Conservation (phyloP, 2,329 filamentous ascomycete genomes). For the Chrysoporthe cubensis region DNA sequence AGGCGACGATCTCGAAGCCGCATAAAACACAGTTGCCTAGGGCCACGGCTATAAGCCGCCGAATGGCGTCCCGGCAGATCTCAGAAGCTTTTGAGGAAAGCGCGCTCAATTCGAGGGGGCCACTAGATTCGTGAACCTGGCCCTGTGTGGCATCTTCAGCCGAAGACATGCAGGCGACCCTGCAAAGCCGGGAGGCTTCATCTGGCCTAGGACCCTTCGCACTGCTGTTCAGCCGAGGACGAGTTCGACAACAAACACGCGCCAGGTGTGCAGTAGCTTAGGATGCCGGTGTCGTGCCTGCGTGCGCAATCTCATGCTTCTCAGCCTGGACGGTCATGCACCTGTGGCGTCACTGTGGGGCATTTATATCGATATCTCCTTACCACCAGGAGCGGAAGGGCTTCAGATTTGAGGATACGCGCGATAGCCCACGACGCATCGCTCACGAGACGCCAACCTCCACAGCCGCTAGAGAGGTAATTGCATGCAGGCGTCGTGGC, state of each 20-base stretch:
- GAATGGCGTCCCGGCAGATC: not conserved
- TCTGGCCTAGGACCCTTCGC: not conserved
- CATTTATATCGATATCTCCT: not conserved
- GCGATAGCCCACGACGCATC: not conserved
- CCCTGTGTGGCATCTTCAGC: not conserved
- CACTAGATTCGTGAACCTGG: not conserved
- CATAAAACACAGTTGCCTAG: not conserved
- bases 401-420: not conserved
- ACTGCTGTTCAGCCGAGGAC: not conserved
- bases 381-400: not conserved
- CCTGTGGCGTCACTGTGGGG: conserved; percentile 14
- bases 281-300: conserved; percentile 4
- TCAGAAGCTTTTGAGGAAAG: not conserved
- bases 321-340: not conserved
- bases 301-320: not conserved
- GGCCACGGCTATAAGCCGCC: not conserved
- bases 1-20: not conserved
- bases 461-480: not conserved
- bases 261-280: conserved; percentile 3
- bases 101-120: not conserved
- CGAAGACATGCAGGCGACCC: not conserved
- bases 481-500: conserved; percentile 7
- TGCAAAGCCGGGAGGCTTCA: not conserved
- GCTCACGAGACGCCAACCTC: conserved; percentile 1
- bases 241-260: not conserved